Base-by-base conservation (phyloP, 78 protist genomes). In the Andalucia godoyi region DNA sequence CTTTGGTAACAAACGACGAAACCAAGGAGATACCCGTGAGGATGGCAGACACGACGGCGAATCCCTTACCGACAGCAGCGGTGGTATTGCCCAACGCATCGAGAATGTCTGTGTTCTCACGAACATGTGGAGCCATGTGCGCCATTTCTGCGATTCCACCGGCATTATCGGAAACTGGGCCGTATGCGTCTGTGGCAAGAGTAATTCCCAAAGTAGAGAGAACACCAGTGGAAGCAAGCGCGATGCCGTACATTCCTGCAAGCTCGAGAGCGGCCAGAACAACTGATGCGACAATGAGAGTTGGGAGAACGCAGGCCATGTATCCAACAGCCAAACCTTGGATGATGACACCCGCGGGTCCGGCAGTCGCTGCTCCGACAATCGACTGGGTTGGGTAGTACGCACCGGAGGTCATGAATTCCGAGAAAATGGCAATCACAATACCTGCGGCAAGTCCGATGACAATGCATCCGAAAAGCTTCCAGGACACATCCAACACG, bases 331-430 rank as follows among this genome's bases (percentile, higher is more conserved):
- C 78, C 18, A 79, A 70, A 10, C 89, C 89, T 33, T 69, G 50
- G 62, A 83, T 83, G 60, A 83, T 57, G 50, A 43, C 51, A 52
- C 84, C 66, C 15, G 87, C 88, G 10, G 88, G 64, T 15, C 88
- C 88, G 13, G 79, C 66, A 62, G 46, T 54, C 30, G 75, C 13
- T 23, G 77, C 12, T 6, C 53, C 52, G 41, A 72, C 70, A 8
- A 83, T 53, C 21, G 25, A 27, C 21, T 29, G 60, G 17, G 72
- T 63, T 4, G 88, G 88, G 27, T 9, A 12, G 38, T 77, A 72
- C 32, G 70, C 25, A 62, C 46, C 52, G 4, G 83, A 77, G 45
- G 88, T 83, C 58, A 21, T 78, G 81, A 73, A 83, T 73, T 83
- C 88, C 27, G 88, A 78, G 46, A 72, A 1, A 38, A 72, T 33